Percentiles rank a stretch among this genome's conserved stretches.
These are phyloP conservation scores for Tanozyma kutaoensis DNA, from an alignment of 805 yeast species.

Conservation along the genomic window DNA sequence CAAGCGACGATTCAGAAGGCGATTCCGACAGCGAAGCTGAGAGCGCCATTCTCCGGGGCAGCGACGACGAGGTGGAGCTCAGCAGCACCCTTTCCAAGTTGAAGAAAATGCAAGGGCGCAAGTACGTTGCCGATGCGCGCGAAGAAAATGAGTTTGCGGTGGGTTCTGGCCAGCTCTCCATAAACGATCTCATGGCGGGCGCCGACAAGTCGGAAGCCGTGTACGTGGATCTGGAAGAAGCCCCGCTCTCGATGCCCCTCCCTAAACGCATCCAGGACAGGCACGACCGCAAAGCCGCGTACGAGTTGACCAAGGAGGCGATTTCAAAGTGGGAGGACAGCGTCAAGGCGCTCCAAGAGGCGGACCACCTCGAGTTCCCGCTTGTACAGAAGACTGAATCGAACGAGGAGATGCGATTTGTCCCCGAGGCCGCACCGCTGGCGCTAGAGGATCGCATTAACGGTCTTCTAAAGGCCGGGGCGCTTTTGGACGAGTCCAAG, in stretches of 20 bases:
- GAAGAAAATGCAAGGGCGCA: too few species aligned
- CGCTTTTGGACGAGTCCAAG: constrained; percentile 56
- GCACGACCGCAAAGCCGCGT: constrained; percentile 81
- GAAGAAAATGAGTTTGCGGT: constrained; percentile 8
- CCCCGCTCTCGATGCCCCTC: constrained; percentile 62
- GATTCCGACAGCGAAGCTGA: too few species aligned
- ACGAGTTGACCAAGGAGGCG: constrained; percentile 76
- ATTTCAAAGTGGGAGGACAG: constrained; percentile 82
- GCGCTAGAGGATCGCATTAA: constrained; percentile 60
- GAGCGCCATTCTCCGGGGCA: too few species aligned
- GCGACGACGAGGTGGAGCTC: too few species aligned
- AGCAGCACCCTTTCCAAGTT: too few species aligned
- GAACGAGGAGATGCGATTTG: constrained; percentile 1
- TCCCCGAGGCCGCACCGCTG: constrained; percentile 11
- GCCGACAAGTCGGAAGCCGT: constrained; percentile 38
- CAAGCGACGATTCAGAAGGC: too few species aligned
- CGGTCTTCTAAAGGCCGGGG: constrained; percentile 46
- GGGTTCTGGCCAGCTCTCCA: constrained; percentile 41
- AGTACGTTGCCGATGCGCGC: too few species aligned
- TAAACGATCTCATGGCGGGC: constrained; percentile 66
- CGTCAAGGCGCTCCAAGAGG: constrained; percentile 64
- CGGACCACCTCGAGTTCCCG: constrained; percentile 78
- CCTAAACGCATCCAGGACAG: constrained; percentile 79
- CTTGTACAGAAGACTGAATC: too few species aligned
- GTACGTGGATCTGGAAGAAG: too few species aligned